Evolutionary conservation across 1,284 basidiomycete genomes (phyloP), one percentile per base, ranked within the genome.

Genomic region (Leccinum angustisporum): DNA sequence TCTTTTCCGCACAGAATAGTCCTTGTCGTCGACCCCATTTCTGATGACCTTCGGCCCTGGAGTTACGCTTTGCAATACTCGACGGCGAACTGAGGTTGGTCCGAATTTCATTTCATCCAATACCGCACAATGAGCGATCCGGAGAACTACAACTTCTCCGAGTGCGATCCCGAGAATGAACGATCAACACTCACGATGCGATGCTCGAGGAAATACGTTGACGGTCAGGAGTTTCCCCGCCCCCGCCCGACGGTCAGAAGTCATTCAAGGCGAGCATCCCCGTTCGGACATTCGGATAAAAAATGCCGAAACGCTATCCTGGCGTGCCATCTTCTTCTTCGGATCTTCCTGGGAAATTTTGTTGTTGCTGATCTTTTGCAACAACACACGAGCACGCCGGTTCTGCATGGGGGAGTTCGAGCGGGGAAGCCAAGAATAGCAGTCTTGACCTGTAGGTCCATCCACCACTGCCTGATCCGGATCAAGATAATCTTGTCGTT

Each of bases 1-100:
- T 48, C 3, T 21, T 46, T 46, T 46, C 43, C 54, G 48, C 60
- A 56, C 67, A 86, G 86, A 72, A 88, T 92, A 80, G 90, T 92
- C 72, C 83, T 93, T 3, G 91, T 92, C 33, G 86, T 89, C n/a
- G 93, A 92, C 73, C 91, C 92, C 74, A 86, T 6, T 91, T 88
- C 2, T 86, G 90, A 9, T 43, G 25, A 2, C 56, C 51, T 56
- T 57, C 38, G 40, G n/a, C 18, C 52, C 40, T 16, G 18, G 6
- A 27, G 16, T 25, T 59, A 25, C 34, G 25, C 33, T 36, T 21
- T 54, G 60, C 43, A 31, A 51, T 57, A 50, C 13, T 52, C 6
- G 9, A 27, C 11, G n/a, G 52, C 25, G 27, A 59, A 38, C 59
- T 61, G 58, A 62, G 56, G 46, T 21, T 40, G 43, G 31, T 5